Base-by-base conservation (phyloP, 2,329 filamentous ascomycete genomes). In the Pseudogymnoascus sp. region DNA sequence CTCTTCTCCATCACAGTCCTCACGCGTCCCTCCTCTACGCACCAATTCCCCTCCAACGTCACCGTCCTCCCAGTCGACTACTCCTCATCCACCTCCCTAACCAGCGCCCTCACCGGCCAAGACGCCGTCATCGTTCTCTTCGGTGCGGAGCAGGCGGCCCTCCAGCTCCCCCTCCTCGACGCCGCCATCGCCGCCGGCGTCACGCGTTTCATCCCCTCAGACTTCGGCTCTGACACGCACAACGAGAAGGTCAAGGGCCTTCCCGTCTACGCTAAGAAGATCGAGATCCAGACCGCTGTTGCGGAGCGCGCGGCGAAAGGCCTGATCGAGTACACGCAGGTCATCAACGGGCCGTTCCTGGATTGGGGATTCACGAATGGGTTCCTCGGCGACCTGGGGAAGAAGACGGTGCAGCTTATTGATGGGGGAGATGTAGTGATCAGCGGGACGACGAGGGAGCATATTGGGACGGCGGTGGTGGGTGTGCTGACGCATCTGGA, bases 171-270 rank as follows among this genome's bases (percentile, higher is more conserved):
- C 16, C 70, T 87, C 63, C 78, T 87, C 54, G 81, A 88, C 60
- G 85, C 85, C 1, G 79, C 84, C 13, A 78, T 83, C 51, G 79
- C 79, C 6, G 84, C 84, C 0, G 82, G 83, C 6, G 84, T 88
- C 6, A 79, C 83, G 68, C 79, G 84, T n/a, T 85, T 87, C 75
- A 75, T 88, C 28, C 84, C 85, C 1, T 82, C 82, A 2, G 85
- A 88, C 63, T 88, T 82, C 41, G 77, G 76, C 19, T 73, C 73
- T 6, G 71, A 78, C 71, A 69, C 78, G 75, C 70, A 77, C 69
- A 65, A 74, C 68, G 41, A 76, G 71, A 72, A 72, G 62, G 68
- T 73, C 57, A 67, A 76, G 63, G 61, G 73, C 1, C 77, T 88
- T 0, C 80, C 84, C 1, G 70, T 85, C 1, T 86, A 84, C 65